These are phyloP conservation scores for Sclerotinia minor DNA, from an alignment of 2,329 filamentous ascomycete genomes.

Conservation along the genomic window DNA sequence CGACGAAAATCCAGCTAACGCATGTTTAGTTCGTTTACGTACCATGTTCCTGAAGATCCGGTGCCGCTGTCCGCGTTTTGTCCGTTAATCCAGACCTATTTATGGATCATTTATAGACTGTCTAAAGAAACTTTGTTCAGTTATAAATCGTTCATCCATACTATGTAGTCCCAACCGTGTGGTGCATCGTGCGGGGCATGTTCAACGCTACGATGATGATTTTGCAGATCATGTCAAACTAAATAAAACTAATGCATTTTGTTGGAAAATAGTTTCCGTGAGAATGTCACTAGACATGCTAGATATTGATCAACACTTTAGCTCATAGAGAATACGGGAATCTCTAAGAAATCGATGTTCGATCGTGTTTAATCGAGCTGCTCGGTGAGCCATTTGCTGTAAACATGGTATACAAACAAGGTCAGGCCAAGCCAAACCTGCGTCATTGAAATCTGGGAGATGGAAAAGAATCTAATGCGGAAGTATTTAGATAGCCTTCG, in stretches of 20 bases:
- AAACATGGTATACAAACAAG: neutral
- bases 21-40: neutral
- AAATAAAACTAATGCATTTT: neutral
- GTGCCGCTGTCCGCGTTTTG: neutral
- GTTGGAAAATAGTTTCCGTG: neutral
- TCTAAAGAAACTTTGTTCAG: neutral
- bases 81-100: constrained; percentile 1
- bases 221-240: neutral
- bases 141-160: neutral
- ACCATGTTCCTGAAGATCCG: constrained; percentile 24
- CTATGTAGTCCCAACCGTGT: neutral
- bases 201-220: neutral
- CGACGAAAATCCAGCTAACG: neutral
- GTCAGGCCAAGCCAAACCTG: neutral
- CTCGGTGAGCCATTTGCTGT: neutral
- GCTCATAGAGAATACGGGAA: neutral
- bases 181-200: neutral
- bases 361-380: neutral
- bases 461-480: neutral
- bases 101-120: neutral
- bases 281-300: constrained; percentile 4
- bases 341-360: neutral
- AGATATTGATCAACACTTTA: constrained; percentile 4
- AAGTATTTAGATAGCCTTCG: constrained; percentile 13
- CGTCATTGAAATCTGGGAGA: neutral